Evolutionary conservation across 495 filamentous ascomycete species (phyloP).

Genomic region (Aspergillus carlsbadensis): DNA sequence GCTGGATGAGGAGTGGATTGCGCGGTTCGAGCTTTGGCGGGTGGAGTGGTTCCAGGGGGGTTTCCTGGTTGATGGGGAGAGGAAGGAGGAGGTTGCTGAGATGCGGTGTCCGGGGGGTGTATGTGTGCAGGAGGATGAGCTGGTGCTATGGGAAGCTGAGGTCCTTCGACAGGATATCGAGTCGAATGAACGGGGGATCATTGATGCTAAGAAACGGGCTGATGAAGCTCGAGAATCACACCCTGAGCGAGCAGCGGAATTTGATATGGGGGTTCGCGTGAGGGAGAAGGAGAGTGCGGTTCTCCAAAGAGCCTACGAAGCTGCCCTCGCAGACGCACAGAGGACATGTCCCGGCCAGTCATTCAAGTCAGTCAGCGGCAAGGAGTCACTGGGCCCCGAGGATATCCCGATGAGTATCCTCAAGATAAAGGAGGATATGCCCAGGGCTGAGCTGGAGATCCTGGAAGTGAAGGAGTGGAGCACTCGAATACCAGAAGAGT

Average conservation of each 20-base stretch:
- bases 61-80: neutral
- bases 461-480: no score
- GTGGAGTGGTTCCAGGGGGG: neutral
- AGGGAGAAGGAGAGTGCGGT: neutral
- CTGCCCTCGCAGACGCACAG: neutral
- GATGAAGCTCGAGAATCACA: neutral
- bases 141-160: slow-evolving; percentile 5
- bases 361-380: neutral
- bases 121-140: neutral
- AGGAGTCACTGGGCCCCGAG: neutral
- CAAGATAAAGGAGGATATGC: neutral
- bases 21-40: neutral
- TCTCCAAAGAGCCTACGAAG: neutral
- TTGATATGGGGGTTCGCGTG: neutral
- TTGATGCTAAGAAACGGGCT: neutral
- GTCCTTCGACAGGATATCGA: neutral
- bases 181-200: neutral
- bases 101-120: neutral
- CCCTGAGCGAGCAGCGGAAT: no score
- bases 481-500: no score
- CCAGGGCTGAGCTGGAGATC: neutral
- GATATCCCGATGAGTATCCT: neutral
- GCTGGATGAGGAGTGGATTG: neutral
- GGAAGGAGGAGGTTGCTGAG: neutral
- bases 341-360: neutral